phyloP scores from a whole-genome alignment of 306 rosid genomes.

The Pterocarpus macrocarpus region DNA sequence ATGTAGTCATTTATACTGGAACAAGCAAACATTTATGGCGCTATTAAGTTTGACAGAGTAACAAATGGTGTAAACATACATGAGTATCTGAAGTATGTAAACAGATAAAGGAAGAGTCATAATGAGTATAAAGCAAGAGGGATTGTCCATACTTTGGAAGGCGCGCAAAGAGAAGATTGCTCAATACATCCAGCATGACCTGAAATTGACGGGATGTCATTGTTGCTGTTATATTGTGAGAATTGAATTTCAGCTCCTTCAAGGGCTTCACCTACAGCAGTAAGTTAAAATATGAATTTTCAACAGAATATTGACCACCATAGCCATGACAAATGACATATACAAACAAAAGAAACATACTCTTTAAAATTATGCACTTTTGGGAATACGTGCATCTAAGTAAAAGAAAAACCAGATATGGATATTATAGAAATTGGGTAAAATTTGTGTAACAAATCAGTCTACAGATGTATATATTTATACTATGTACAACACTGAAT shows the following conservation, averaged over 20 bases:
- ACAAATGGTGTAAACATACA: constrained; percentile 28
- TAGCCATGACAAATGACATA: constrained; percentile 9
- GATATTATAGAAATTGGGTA: not conserved
- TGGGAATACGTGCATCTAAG: not conserved
- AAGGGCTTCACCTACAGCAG: constrained; percentile 89
- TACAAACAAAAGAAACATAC: constrained; percentile 27
- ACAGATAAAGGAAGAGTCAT: not conserved
- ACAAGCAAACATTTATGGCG: constrained; percentile 15
- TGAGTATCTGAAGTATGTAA: constrained; percentile 19
- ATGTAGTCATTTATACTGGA: not conserved
- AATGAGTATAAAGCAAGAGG: not conserved
- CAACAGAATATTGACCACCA: constrained; percentile 8
- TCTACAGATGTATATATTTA: too few species aligned
- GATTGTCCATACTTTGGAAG: constrained; percentile 79
- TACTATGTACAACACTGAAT: too few species aligned
- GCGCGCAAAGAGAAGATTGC: constrained; percentile 93
- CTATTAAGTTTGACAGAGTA: constrained; percentile 29
- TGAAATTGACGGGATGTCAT: constrained; percentile 99
- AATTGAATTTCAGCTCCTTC: constrained; percentile 89
- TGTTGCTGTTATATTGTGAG: constrained; percentile 83
- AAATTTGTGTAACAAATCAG: too few species aligned
- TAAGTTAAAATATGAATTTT: constrained; percentile 47
- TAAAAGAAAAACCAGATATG: constrained; percentile 1
- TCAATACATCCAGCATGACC: constrained; percentile 90
- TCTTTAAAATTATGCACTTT: not conserved